Base-by-base conservation (phyloP, 257 asterid genomes). In the Paraleonurus japonicus region DNA sequence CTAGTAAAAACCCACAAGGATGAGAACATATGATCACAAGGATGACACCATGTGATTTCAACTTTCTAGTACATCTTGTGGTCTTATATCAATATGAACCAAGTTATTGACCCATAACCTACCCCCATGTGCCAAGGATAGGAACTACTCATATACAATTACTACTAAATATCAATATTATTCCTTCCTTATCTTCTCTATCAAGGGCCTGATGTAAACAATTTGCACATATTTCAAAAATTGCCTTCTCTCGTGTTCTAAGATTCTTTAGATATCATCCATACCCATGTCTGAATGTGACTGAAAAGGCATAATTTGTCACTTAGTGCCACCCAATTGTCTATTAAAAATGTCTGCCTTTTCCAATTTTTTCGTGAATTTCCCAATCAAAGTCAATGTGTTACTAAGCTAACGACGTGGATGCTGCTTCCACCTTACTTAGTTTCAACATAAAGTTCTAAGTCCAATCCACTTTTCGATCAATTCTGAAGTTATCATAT, bases 231-330 rank as follows among this genome's bases (percentile, higher is more conserved):
- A 61, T 81, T 78, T 60, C 54, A 39, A 51, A 55, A 22, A 6
- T 61, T 1, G 17, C 1, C 45, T 67, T 23, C 41, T 33, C 48
- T 27, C 28, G 28, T 58, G 47, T 41, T 20, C 70, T 19, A 64
- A 76, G 82, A 86, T 86, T 78, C 78, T 78, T 12, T 32, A 71
- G 76, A 83, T 78, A 76, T 80, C 78, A 78, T 71, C 72, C 83
- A 77, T 35, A 83, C 76, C 81, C 28, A 19, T 50, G 43, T 72
- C 80, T 17, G 76, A 13, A 58, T 59, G 57, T 35, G 41, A 20
- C 30, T 48, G 65, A 66, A 83, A 88, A 82, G 88, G 79, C 43
- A 9, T 72, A 62, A 12, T 78, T 86, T 84, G 92, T 86, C 88
- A 63, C 71, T 61, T 82, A 64, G 79, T 76, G 73, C 67, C 39